These are phyloP conservation scores for Paracoccidioides brasiliensis DNA, from an alignment of 2,329 filamentous ascomycete genomes.

Conservation along the genomic window DNA sequence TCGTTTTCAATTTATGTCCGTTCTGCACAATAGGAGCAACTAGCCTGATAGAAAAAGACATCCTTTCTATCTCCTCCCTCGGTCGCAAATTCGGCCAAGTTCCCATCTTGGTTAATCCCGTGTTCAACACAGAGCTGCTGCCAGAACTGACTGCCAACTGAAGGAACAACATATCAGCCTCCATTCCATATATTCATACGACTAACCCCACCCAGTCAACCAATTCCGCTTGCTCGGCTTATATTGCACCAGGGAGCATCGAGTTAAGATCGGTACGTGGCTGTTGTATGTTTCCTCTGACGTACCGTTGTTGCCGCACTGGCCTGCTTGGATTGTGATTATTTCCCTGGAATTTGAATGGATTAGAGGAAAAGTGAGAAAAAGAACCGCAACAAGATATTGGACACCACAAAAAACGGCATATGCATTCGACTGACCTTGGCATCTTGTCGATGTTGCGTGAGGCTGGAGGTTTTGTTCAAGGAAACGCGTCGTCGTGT, in stretches of 20 bases:
- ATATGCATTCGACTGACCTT: constrained; percentile 17
- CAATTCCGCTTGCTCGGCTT: not conserved
- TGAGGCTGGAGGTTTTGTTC: constrained; percentile 13
- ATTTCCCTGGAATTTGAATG: constrained; percentile 58
- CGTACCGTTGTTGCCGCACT: constrained; percentile 98
- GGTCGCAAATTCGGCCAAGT: constrained; percentile 93
- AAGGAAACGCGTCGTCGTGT: constrained; percentile 11
- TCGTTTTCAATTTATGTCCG: not conserved
- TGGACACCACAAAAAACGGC: not conserved
- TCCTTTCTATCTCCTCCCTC: constrained; percentile 97
- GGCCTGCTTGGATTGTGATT: constrained; percentile 96
- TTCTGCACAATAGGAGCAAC: not conserved
- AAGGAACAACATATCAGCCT: constrained; percentile 19
- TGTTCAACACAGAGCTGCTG: constrained; percentile 97
- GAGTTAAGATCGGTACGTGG: not conserved
- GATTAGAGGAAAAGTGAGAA: not conserved
- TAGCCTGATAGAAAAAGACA: constrained; percentile 86
- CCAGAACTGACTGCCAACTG: constrained; percentile 97
- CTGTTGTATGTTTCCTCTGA: constrained; percentile 21
- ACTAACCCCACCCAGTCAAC: too few species aligned
- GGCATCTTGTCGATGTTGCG: constrained; percentile 24
- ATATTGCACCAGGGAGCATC: not conserved
- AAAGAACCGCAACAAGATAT: not conserved
- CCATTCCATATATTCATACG: not conserved
- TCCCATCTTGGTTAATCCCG: constrained; percentile 93